Percentiles rank a stretch among this genome's conserved stretches.
Conservation (phyloP, 345 rosid genomes). For the Carallia pectinifolia region DNA sequence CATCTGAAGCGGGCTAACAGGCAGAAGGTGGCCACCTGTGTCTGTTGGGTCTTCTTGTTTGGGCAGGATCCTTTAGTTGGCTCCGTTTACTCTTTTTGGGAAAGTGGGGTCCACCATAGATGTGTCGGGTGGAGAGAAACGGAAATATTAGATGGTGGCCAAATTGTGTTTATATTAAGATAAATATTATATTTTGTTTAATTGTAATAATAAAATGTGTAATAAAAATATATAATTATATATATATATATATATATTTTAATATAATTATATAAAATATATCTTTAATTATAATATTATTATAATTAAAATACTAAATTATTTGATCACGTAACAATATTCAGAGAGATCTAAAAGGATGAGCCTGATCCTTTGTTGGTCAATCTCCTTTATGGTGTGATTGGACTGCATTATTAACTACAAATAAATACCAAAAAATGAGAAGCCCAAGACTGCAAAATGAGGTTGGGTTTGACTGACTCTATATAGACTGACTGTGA, state of each 20-base stretch:
- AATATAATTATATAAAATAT: too few species aligned
- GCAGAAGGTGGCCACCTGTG: slow-evolving; percentile 22
- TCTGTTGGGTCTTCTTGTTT: slow-evolving; percentile 39
- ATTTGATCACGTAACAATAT: too few species aligned
- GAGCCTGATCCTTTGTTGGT: slow-evolving; percentile 23
- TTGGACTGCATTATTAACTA: background rate
- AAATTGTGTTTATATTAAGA: too few species aligned
- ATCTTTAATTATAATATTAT: too few species aligned
- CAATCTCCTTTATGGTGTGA: slow-evolving; percentile 40
- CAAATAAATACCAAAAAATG: background rate
- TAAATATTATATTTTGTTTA: too few species aligned
- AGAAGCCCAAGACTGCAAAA: background rate
- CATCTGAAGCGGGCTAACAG: slow-evolving; percentile 11
- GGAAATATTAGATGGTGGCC: too few species aligned
- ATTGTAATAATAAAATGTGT: too few species aligned
- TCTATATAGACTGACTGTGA: background rate
- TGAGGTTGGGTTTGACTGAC: background rate
- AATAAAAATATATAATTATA: too few species aligned
- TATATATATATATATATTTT: too few species aligned
- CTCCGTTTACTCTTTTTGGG: background rate
- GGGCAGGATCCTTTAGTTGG: slow-evolving; percentile 24
- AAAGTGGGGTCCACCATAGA: slow-evolving; percentile 32
- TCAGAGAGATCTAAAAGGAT: too few species aligned
- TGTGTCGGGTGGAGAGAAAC: background rate
- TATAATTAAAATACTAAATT: too few species aligned